Evolutionary conservation across 306 rosid species (phyloP), one percentile per base, ranked within the genome.

Genomic region (Lathyrus oleraceus): DNA sequence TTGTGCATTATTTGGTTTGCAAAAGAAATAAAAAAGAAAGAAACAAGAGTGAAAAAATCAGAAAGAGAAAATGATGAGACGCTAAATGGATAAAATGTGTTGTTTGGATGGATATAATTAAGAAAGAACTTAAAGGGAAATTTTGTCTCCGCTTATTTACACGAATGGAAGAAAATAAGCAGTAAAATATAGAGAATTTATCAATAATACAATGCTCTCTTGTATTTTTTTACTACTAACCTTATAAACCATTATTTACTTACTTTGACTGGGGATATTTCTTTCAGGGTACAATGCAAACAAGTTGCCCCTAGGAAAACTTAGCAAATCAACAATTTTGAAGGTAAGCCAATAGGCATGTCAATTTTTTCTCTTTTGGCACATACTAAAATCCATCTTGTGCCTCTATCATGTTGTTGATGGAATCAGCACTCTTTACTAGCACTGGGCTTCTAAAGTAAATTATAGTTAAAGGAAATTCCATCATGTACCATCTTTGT

Each of bases 291-390:
- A 94, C 86, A 94, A 94, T 79, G 97, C 99, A 36, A 85, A 89
- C 70, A 94, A 94, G 82, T 79, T 91, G 79, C 97, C 97, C 52
- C 99, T 94, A 28, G 99, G 97, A 68, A 94, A 89, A 84, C 95
- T 91, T 57, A 89, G 99, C 85, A 94, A 85, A 86, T 82, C 96
- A 77, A 91, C 96, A 77, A 87, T 94, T 85, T 76, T 82, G 58
- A 94, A 87, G 96, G 99, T 84, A 71, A 71, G 84, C 53, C 62
- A 60, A 48, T 42, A 28, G 39, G 74, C 69, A 51, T 8, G 35
- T 19, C 39, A 45, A 35, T 47, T 21, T 39, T 65, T 32, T 65
- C 61, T 65, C 63, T 48, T 69, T 71, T 59, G 54, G 25, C 8
- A 13, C 61, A 5, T 67, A 42, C 68, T 61, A 19, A 39, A 71